These are phyloP conservation scores for Umbilicus rupestris DNA, from an alignment of 164 flowering plant species.

Conservation along the genomic window DNA sequence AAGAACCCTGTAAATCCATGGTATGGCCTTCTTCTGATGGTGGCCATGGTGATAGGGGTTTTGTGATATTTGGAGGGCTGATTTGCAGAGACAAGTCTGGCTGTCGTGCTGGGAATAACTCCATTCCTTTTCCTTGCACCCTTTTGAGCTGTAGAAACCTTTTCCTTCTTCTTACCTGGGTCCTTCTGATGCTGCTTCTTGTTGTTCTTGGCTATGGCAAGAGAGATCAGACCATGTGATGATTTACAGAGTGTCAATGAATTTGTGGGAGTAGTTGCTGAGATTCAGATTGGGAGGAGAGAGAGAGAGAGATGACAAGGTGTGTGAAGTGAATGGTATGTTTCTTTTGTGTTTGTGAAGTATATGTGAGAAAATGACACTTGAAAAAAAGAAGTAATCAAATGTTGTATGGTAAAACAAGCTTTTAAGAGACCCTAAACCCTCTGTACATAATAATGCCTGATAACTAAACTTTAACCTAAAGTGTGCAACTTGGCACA, in stretches of 20 bases:
- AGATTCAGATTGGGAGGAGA: conserved; percentile 20
- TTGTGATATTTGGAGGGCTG: conserved; percentile 70
- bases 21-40: conserved; percentile 18
- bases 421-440: not conserved
- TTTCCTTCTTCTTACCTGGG: not conserved
- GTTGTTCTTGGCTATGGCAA: not conserved
- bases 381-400: no score
- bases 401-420: no score
- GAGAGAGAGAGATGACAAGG: conserved; percentile 55
- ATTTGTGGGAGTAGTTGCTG: conserved; percentile 1
- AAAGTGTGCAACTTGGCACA: no score
- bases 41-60: conserved; percentile 32
- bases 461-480: no score
- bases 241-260: not conserved
- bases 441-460: no score
- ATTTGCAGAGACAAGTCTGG: conserved; percentile 92
- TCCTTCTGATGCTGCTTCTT: no score
- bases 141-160: not conserved
- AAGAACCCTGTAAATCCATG: conserved; percentile 53
- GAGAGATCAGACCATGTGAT: conserved; percentile 1
- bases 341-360: conserved; percentile 78
- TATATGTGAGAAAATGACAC: conserved; percentile 91
- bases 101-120: conserved; percentile 76
- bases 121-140: conserved; percentile 34
- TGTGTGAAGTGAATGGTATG: conserved; percentile 45